Evolutionary conservation across 1,284 basidiomycete genomes (phyloP).

Genomic region (Cystobasidium pallidum): DNA sequence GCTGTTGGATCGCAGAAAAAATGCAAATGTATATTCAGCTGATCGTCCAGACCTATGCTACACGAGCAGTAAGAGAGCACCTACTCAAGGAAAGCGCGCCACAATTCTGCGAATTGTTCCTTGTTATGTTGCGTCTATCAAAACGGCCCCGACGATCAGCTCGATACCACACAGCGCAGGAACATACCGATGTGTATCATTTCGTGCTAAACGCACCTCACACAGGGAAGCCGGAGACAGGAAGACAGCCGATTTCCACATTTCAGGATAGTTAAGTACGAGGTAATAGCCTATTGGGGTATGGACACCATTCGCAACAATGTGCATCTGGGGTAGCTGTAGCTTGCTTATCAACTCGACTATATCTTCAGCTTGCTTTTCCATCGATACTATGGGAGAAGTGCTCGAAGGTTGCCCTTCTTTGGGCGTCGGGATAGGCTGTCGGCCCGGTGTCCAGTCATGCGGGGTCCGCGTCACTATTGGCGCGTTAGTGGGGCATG

Average conservation of each 20-base stretch:
- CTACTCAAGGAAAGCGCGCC: slow-evolving; percentile 15
- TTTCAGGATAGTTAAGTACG: slow-evolving; percentile 2
- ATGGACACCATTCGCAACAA: background rate
- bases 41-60: background rate
- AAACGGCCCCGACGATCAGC: background rate
- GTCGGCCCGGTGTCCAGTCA: slow-evolving; percentile 22
- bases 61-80: background rate
- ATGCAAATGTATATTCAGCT: background rate
- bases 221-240: slow-evolving; percentile 13
- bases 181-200: background rate
- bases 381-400: background rate
- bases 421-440: background rate
- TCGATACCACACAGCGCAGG: no score
- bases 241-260: slow-evolving; percentile 23
- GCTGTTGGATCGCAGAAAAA: background rate
- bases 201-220: slow-evolving; percentile 1
- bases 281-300: slow-evolving; percentile 10
- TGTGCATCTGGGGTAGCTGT: slow-evolving; percentile 14
- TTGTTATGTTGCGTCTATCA: slow-evolving; percentile 8
- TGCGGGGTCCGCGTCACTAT: slow-evolving; percentile 12
- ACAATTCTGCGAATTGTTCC: slow-evolving; percentile 8
- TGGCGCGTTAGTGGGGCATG: no score
- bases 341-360: slow-evolving; percentile 1
- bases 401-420: background rate
- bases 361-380: slow-evolving; percentile 25